Evolutionary conservation across 768 basidiomycete species (phyloP), one percentile per base, ranked within the genome.

Genomic region (Amanita muscaria): DNA sequence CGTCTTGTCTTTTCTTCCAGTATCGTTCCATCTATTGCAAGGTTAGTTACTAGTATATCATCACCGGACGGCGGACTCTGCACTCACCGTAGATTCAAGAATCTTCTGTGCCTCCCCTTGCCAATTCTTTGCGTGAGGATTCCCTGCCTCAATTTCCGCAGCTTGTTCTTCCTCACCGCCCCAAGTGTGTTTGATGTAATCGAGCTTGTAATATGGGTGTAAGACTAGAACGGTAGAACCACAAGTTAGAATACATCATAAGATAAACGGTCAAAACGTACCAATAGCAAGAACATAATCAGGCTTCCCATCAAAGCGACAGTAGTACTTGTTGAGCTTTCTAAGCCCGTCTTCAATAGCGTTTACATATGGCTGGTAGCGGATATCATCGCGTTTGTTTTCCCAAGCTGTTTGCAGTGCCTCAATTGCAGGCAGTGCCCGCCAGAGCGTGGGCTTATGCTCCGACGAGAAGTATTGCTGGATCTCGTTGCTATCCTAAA

Each of bases 171-270:
- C 24, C 9, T 27, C 40, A 14, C 40, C n/a, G 11, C 40, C 40
- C 40, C 40, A 41, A 21, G 19, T 15, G 10, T n/a, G 19, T 15
- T 27, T 19, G 14, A 41, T 33, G 40, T 60, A 64, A 0, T 31
- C 25, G 0, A 63, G 47, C 15, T 63, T 64, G 47, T 53, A 64
- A 40, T 62, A 65, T 0, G 55, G 62, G 30, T 64, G 59, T 5
- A 62, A 36, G 1, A 56, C 58, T 60, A 35, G 12, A 40, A 15
- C 9, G 10, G 21, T 6, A 3, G n/a, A 16, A 37, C 14, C 14
- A 5, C n/a, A 4, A 16, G 12, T 14, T 18, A 16, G 15, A 23
- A 18, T 29, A 29, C 21, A 21, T 40, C 5, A 40, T 47, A 31
- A 16, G n/a, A 21, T 37, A 18, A 21, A 21, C 7, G 18, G n/a